Base-by-base conservation (phyloP, 2,329 filamentous ascomycete genomes). In the Fusarium foetens region DNA sequence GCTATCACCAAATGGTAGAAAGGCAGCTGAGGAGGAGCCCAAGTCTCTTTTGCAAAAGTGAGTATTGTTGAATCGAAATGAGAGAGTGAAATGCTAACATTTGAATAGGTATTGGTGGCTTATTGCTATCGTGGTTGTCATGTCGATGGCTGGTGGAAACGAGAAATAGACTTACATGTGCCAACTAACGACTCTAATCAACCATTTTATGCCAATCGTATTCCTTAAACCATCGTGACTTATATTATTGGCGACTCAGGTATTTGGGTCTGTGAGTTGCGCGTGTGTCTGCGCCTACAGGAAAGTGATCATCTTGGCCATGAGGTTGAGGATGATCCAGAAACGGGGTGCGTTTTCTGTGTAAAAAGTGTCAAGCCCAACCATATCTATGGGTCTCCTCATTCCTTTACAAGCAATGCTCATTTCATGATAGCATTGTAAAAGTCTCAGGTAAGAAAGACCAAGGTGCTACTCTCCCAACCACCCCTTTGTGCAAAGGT, bases 1-100 rank as follows among this genome's bases (percentile, higher is more conserved):
- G 52, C 80, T 92, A 70, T 86, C 83, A 49, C 83, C 88, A 1
- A 87, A 91, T 71, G 90, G 90, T 21, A 89, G 85, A 82, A 84
- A 88, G 79, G 86, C 86, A 45, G 86, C 82, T 61, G 83, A 84
- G 68, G 85, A 86, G 77, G 81, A 81, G 60, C 89, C 92, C 82
- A 92, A 91, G 86, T 85, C 87, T 4, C 85, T 92, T 69, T 78
- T 92, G 63, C 90, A 92, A 81, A 92, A 91, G 90, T 92, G 84
- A 76, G 87, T 84, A 35, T 14, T 27, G 31, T 25, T 11, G 13
- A 27, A 9, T 9, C 17, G 14, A 53, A n/a, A 16, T 21, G 35
- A 21, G 51, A 31, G 45, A 31, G 38, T 21, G 16, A 36, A 62
- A 64, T 78, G 77, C 83, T 86, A 79, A 85, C 77, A 31, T 31